Base-by-base conservation (phyloP, 1,284 basidiomycete species). In the Butyriboletus appendiculatus region DNA sequence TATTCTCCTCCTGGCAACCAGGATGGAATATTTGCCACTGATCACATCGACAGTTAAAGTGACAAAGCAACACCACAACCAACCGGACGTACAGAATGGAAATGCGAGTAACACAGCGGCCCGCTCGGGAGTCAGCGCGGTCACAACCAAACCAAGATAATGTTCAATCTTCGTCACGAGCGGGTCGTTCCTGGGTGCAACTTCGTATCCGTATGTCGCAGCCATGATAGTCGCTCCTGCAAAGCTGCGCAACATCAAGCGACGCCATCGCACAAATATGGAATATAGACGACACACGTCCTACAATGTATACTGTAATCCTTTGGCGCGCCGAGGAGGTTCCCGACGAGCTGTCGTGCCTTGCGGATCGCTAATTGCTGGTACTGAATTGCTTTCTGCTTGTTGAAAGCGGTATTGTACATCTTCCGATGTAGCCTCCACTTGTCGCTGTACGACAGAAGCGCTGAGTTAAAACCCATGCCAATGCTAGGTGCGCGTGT, bases 1-100 rank as follows among this genome's bases (percentile, higher is more conserved):
- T 68, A 71, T 15, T 15, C 33, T 4, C 69, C 65, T 11, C 74
- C 73, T 0, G 76, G 75, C 20, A 76, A 50, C 73, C 73, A 78
- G 1, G 65, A 55, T 0, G 76, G 75, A 37, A 77, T 53, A 24
- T 60, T n/a, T 56, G 50, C 49, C 55, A 69, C 67, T 68, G 14
- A 35, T 14, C 32, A 28, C 28, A 0, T 38, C 14, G 60, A 68
- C 20, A 61, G 62, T 52, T 59, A 61, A 24, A n/a, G 10, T 28
- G 37, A n/a, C 9, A 66, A 67, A 22, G 63, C 51, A 61, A 40
- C 40, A 56, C 38, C 5, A 16, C 9, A 42, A 24, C 15, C 3
- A 16, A 47, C 5, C 5, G 11, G 11, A 67, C 69, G 2, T 50
- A 68, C 69, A 26, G 24, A 69, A 56, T 0, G 67, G 67, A 40